Base-by-base conservation (phyloP, 2,329 filamentous ascomycete genomes). In the Ceratocystis papillata region DNA sequence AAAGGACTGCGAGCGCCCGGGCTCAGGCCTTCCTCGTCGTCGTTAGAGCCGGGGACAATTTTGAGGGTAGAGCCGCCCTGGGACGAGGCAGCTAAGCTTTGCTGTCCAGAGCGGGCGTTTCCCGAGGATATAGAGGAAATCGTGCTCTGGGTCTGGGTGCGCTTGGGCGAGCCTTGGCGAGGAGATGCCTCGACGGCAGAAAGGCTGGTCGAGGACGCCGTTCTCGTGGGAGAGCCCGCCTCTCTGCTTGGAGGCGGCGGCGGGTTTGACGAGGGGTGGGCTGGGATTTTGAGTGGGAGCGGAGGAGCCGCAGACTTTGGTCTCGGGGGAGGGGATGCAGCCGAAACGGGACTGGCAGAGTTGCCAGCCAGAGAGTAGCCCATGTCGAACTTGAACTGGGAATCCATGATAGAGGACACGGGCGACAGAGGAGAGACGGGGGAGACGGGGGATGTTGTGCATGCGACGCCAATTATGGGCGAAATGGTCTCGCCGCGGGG, bases 61-160 rank as follows among this genome's bases (percentile, higher is more conserved):
- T 67, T 63, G n/a, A 60, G 50, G n/a, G 65, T 48, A 6, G 65
- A 53, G 30, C 17, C 53, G n/a, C 25, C 48, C n/a, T 50, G 48
- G 12, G 62, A 37, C 4, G 66, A 59, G n/a, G 65, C 63, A 30
- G 63, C 55, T 1, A 37, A 45, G 15, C 57, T 46, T 28, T 67
- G 66, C 30, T 57, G 53, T 28, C 8, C 53, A 22, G 53, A 6
- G 33, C 46, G 28, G 57, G 63, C 7, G 45, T 50, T 44, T 41
- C 55, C 66, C 12, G 59, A 55, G 7, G 66, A 67, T 45, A 41
- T 48, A 6, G 66, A 67, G 8, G 66, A 65, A 15, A 67, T 62
- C 5, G 57, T 67, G 59, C 66, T 67, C 33, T 67, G 63, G 12
- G 66, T 67, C 25, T 67, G 63, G 22, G 63, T 65, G 45, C 63